Conservation (phyloP, 2,329 filamentous ascomycete species). For the Cercospora janseana region DNA sequence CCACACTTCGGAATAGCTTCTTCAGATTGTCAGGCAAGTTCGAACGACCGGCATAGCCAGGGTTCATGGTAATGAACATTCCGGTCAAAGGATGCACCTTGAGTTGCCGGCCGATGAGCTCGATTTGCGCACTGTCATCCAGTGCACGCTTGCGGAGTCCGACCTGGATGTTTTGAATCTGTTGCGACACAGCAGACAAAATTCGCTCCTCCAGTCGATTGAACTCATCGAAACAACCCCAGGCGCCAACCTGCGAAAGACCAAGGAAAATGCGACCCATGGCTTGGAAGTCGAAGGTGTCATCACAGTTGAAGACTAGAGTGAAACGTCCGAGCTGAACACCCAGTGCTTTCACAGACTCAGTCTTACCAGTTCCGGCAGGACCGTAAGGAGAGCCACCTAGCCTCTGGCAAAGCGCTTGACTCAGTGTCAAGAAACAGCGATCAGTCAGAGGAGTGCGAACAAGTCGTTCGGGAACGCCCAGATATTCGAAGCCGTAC, state of each 20-base stretch:
- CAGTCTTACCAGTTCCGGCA: constrained; percentile 96
- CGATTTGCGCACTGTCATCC: constrained; percentile 84
- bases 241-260: constrained; percentile 97
- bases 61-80: constrained; percentile 99
- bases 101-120: constrained; percentile 87
- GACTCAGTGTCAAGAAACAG: constrained; percentile 96
- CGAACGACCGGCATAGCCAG: constrained; percentile 94
- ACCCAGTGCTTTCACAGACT: constrained; percentile 97
- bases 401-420: constrained; percentile 89
- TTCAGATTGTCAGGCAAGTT: constrained; percentile 99
- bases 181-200: constrained; percentile 94
- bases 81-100: constrained; percentile 89
- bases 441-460: constrained; percentile 95
- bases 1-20: constrained; percentile 98
- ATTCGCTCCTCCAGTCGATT: constrained; percentile 98
- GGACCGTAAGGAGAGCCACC: constrained; percentile 97
- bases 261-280: constrained; percentile 99
- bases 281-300: constrained; percentile 98
- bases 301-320: constrained; percentile 98
- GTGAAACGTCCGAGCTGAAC: constrained; percentile 96
- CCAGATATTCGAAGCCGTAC: constrained; percentile 97
- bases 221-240: constrained; percentile 99
- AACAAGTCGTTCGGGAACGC: constrained; percentile 92
- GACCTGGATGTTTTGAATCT: constrained; percentile 98
- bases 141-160: constrained; percentile 81